phyloP scores from a whole-genome alignment of 345 rosid genomes.

The Alliaria petiolata region DNA sequence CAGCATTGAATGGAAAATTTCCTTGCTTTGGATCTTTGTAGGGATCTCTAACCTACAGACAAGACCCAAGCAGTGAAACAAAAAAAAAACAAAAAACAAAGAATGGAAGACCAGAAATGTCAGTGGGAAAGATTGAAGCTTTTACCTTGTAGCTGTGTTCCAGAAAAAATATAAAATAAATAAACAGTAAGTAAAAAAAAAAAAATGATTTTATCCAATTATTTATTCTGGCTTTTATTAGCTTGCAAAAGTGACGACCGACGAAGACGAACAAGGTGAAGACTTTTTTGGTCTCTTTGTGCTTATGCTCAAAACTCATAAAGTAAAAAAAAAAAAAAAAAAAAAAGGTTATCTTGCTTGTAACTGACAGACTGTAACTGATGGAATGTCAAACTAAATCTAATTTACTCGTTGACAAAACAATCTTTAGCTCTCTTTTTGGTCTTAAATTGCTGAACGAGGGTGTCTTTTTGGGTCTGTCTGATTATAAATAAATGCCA shows the following conservation, averaged over 20 bases:
- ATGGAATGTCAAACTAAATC: slow-evolving; percentile 21
- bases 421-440: not conserved
- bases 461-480: not conserved
- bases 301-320: not conserved
- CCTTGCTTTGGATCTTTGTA: slow-evolving; percentile 23
- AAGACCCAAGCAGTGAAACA: slow-evolving; percentile 11
- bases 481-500: not conserved
- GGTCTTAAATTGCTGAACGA: slow-evolving; percentile 18
- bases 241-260: slow-evolving; percentile 32
- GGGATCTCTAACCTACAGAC: slow-evolving; percentile 17
- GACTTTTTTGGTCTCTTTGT: slow-evolving; percentile 1
- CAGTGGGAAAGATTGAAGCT: slow-evolving; percentile 32
- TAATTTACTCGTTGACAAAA: slow-evolving; percentile 13
- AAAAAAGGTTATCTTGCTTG: not conserved
- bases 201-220: slow-evolving; percentile 6
- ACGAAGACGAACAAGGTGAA: slow-evolving; percentile 30
- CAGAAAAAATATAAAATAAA: not conserved
- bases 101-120: slow-evolving; percentile 16
- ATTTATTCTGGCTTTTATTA: slow-evolving; percentile 29
- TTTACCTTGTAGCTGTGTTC: slow-evolving; percentile 22
- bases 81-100: too few species aligned
- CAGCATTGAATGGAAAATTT: slow-evolving; percentile 27
- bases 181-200: slow-evolving; percentile 11
- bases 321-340: too few species aligned
- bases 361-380: slow-evolving; percentile 23